Evolutionary conservation across 2,329 filamentous ascomycete genomes (phyloP), one percentile per base, ranked within the genome.

Genomic region (Ramularia endophylla): DNA sequence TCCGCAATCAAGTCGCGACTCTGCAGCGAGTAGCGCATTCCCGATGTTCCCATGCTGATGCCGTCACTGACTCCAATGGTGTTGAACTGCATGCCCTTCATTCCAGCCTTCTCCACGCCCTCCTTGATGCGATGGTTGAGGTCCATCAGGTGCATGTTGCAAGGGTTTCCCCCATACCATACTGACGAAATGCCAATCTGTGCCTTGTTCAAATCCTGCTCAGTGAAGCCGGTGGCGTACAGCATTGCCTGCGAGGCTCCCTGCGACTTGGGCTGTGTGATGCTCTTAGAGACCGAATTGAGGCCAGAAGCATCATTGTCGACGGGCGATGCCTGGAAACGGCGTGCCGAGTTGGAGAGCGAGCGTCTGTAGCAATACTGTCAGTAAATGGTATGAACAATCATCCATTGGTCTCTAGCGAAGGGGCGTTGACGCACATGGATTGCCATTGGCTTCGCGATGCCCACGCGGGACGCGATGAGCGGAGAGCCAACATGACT

Each of bases 241-340:
- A 98, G 76, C 94, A 98, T 98, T 51, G 94, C 92, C 72, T 98
- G 92, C 30, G 92, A 97, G 41, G 94, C 92, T 55, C 92, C 92
- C 72, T 98, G 92, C 25, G 90, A 92, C 72, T 95, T 97, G 63
- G 89, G 90, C 70, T 97, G 89, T 18, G 92, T 98, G 71, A 98
- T 90, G 63, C 73, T 66, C 47, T 80, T 72, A 47, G 89, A 95
- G 62, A 90, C 74, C 65, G 80, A 87, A 75, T 98, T 98, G 65
- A 95, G 78, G 56, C 53, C 56, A 40, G 52, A 36, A 31, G 49
- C 48, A 41, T 54, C 53, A 20, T 51, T 49, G 34, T 52, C 42
- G 31, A 52, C 41, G n/a, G 50, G 51, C 12, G 50, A 42, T 11
- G 51, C 51, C 33, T 50, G 46, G 29, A 46, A 42, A 15, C 50